These are phyloP conservation scores for Nakaseomyces sp. DNA, from an alignment of 1,139 yeast genomes.

Conservation along the genomic window DNA sequence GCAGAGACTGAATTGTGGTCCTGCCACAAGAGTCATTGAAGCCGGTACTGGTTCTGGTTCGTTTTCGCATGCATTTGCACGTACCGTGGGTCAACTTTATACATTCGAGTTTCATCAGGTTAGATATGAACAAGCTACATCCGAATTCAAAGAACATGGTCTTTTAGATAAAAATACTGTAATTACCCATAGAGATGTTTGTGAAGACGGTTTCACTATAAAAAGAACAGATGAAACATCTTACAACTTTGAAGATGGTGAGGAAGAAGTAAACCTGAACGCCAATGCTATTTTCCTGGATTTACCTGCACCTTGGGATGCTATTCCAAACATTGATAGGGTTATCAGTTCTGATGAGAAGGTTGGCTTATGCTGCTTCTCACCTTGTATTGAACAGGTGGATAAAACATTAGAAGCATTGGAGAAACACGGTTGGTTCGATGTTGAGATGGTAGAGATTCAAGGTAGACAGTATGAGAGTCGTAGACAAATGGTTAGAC, in stretches of 20 bases:
- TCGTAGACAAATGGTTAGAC: slow-evolving; percentile 78
- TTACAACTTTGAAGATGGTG: slow-evolving; percentile 20
- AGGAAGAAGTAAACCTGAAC: slow-evolving; percentile 31
- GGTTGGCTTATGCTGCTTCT: slow-evolving; percentile 81
- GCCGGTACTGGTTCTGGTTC: slow-evolving; percentile 99
- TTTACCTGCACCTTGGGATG: slow-evolving; percentile 95
- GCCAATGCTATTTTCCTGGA: slow-evolving; percentile 81
- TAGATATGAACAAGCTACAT: slow-evolving; percentile 66
- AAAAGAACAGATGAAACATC: slow-evolving; percentile 32
- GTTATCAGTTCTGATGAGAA: slow-evolving; percentile 50
- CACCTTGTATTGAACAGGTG: slow-evolving; percentile 98
- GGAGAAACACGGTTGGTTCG: slow-evolving; percentile 72
- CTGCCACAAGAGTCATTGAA: slow-evolving; percentile 78
- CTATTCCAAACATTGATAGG: slow-evolving; percentile 61
- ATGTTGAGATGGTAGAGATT: slow-evolving; percentile 88
- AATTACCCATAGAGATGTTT: slow-evolving; percentile 87
- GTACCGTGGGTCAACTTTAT: slow-evolving; percentile 72
- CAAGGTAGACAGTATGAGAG: slow-evolving; percentile 86
- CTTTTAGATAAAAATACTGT: slow-evolving; percentile 42
- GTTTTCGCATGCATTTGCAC: slow-evolving; percentile 84
- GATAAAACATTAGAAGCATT: slow-evolving; percentile 71
- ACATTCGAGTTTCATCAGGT: slow-evolving; percentile 89
- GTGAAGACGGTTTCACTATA: slow-evolving; percentile 72
- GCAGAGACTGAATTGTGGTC: slow-evolving; percentile 64
- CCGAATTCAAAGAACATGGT: slow-evolving; percentile 69